A percentile compares a stretch with the other conserved stretches of the same genome.
Evolutionary conservation across 352 stramenopile genomes (phyloP).

Genomic region (Pythium phragmiticola): DNA sequence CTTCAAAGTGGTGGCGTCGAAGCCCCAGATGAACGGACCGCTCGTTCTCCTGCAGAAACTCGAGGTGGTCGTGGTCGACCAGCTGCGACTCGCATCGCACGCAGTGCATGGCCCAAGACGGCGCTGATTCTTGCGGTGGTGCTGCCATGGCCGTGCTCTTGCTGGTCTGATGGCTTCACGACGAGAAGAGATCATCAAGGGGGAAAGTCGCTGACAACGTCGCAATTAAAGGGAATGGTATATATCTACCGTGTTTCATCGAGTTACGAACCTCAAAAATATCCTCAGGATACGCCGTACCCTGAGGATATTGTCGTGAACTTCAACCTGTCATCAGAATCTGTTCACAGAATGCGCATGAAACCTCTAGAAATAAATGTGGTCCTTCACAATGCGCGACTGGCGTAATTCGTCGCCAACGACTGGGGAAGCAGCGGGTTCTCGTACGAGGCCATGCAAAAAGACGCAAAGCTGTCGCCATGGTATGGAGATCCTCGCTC

Average conservation of each 20-base stretch:
- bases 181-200: neutral
- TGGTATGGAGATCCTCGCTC: conserved; percentile 47
- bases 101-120: conserved; percentile 25
- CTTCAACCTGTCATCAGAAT: conserved; percentile 5
- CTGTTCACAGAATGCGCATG: neutral
- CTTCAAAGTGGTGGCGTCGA: conserved; percentile 34
- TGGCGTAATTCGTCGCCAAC: conserved; percentile 13
- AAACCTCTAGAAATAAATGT: neutral
- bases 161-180: neutral
- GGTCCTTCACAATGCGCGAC: conserved; percentile 8
- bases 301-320: neutral
- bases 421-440: conserved; percentile 17
- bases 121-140: neutral
- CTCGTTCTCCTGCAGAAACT: conserved; percentile 52
- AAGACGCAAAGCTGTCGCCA: conserved; percentile 25
- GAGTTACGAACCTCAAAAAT: conserved; percentile 8
- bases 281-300: conserved; percentile 19
- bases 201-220: neutral
- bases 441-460: conserved; percentile 34
- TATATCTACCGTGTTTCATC: conserved; percentile 2
- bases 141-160: neutral
- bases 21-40: conserved; percentile 49
- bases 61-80: conserved; percentile 30
- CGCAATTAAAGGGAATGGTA: neutral
- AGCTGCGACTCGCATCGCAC: conserved; percentile 21